Evolutionary conservation across 2,329 filamentous ascomycete species (phyloP).

Genomic region (Ophiostoma himal-ulmi): DNA sequence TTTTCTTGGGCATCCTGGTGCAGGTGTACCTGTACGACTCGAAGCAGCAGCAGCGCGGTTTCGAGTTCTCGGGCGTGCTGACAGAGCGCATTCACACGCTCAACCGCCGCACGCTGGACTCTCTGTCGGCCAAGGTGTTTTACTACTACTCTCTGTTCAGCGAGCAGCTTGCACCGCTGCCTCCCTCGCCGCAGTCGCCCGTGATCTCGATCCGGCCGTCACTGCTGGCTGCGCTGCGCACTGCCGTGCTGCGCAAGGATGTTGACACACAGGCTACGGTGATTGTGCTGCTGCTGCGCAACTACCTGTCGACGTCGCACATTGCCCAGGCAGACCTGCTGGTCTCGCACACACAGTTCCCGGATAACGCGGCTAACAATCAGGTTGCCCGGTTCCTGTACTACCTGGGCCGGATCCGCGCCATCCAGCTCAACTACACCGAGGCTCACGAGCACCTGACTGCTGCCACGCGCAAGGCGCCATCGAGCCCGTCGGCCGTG

Average conservation of each 20-base stretch:
- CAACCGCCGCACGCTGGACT: conserved; percentile 91
- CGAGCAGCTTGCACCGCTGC: conserved; percentile 80
- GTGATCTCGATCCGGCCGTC: conserved; percentile 80
- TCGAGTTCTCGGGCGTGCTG: conserved; percentile 76
- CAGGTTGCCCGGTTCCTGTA: conserved; percentile 96
- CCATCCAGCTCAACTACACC: conserved; percentile 93
- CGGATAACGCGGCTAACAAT: conserved; percentile 90
- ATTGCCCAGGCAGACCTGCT: conserved; percentile 95
- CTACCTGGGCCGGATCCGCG: conserved; percentile 92
- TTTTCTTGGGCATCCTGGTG: conserved; percentile 78
- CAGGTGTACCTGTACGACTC: conserved; percentile 86
- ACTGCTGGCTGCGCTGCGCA: conserved; percentile 81
- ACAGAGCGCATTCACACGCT: conserved; percentile 79
- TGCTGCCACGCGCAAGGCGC: conserved; percentile 90
- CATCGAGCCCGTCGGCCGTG: conserved; percentile 78
- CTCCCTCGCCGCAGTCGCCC: conserved; percentile 81
- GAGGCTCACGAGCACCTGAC: conserved; percentile 93
- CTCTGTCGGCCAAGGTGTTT: conserved; percentile 89
- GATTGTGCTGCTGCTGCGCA: conserved; percentile 88
- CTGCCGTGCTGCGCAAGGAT: conserved; percentile 94
- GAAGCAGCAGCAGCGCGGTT: conserved; percentile 72
- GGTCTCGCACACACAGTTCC: conserved; percentile 93
- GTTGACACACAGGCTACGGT: conserved; percentile 95
- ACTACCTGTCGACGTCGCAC: conserved; percentile 92
- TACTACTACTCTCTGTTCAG: conserved; percentile 97